These are phyloP conservation scores for Paracoccidioides lutzii DNA, from an alignment of 2,329 filamentous ascomycete genomes.

Conservation along the genomic window DNA sequence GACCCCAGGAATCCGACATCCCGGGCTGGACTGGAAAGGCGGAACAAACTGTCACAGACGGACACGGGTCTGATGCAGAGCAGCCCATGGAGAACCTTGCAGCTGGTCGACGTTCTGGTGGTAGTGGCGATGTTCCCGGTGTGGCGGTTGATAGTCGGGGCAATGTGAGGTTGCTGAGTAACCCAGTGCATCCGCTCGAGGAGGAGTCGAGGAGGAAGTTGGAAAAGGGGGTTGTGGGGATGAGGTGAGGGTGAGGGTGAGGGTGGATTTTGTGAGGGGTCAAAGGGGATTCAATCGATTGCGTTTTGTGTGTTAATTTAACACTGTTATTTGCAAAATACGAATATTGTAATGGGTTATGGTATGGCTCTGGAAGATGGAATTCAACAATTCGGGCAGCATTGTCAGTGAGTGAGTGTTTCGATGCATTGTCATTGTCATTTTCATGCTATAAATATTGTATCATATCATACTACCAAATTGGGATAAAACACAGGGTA, in stretches of 20 bases:
- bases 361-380: no score
- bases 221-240: slow-evolving; percentile 16
- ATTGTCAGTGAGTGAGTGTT: no score
- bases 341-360: no score
- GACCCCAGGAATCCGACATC: slow-evolving; percentile 49
- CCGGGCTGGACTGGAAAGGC: slow-evolving; percentile 22
- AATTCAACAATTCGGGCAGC: no score
- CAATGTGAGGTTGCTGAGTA: slow-evolving; percentile 23
- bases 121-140: background rate
- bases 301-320: no score
- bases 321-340: no score
- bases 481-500: no score
- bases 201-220: slow-evolving; percentile 21
- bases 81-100: slow-evolving; percentile 33
- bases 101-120: slow-evolving; percentile 14
- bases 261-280: no score
- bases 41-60: slow-evolving; percentile 16
- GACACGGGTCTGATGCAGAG: background rate
- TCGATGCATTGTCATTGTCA: no score
- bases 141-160: slow-evolving; percentile 13
- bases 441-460: no score
- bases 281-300: no score
- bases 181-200: slow-evolving; percentile 30
- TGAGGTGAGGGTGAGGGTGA: background rate
- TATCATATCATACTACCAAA: no score